Conservation (phyloP, 768 basidiomycete species). For the Phallus indusiatus region DNA sequence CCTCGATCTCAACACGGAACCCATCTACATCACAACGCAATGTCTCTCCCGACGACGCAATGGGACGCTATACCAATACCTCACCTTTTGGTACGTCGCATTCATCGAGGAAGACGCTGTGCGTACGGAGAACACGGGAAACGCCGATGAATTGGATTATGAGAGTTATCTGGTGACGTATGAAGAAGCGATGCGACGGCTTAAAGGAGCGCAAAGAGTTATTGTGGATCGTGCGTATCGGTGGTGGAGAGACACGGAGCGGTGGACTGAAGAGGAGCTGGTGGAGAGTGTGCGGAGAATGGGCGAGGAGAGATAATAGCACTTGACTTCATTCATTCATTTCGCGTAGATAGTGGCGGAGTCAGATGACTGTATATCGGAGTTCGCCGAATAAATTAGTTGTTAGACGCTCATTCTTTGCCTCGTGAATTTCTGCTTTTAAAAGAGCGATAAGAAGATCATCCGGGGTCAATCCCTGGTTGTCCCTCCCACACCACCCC, state of each 20-base stretch:
- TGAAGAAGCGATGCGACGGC: constrained; percentile 29
- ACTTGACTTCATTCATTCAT: neutral
- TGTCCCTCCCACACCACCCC: no score
- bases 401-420: neutral
- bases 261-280: neutral
- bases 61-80: constrained; percentile 27
- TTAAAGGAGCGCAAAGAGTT: neutral
- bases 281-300: neutral
- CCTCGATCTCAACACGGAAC: constrained; percentile 4
- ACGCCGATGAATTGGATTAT: constrained; percentile 47
- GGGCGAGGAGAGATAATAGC: neutral
- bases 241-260: neutral
- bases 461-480: no score
- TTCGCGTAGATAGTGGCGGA: neutral
- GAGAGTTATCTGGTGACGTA: constrained; percentile 30
- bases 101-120: constrained; percentile 43
- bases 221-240: neutral
- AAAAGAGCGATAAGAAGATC: no score
- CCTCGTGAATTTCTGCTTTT: no score
- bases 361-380: neutral
- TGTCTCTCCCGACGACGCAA: neutral
- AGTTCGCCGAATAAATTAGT: neutral
- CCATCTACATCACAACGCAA: constrained; percentile 8
- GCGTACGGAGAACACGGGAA: constrained; percentile 40
- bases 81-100: constrained; percentile 48